phyloP scores from a whole-genome alignment of 2,329 filamentous ascomycete species.

The Epichloe brachyelytri region DNA sequence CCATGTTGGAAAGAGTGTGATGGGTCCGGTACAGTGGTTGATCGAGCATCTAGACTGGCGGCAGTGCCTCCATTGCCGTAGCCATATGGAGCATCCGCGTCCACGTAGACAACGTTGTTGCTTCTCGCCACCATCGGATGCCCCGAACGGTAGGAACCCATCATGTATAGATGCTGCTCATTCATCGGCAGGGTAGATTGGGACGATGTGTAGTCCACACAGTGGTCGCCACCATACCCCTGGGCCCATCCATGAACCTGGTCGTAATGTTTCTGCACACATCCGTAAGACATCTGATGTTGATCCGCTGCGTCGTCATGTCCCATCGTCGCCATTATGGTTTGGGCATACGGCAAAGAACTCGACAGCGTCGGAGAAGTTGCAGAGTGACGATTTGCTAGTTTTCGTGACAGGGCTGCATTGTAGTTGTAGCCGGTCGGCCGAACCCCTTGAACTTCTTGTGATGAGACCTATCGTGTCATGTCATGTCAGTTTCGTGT shows the following conservation, averaged over 20 bases:
- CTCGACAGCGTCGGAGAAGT: constrained; percentile 1
- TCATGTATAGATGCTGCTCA: constrained; percentile 11
- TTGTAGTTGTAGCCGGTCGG: constrained; percentile 16
- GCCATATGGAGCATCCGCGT: constrained; percentile 15
- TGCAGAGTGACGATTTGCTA: constrained; percentile 14
- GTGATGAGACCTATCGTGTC: constrained; percentile 17
- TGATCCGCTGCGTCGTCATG: constrained; percentile 3
- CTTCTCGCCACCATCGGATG: constrained; percentile 8
- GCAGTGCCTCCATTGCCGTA: constrained; percentile 10
- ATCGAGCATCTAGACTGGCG: constrained; percentile 9
- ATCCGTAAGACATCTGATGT: constrained; percentile 10
- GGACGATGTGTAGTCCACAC: constrained; percentile 15
- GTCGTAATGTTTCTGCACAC: constrained; percentile 15
- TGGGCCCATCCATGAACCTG: constrained; percentile 12
- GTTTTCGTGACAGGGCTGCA: constrained; percentile 19
- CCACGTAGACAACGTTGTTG: constrained; percentile 13
- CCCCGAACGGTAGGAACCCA: constrained; percentile 15
- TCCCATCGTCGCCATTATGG: neutral
- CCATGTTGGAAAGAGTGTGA: constrained; percentile 13
- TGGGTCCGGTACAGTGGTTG: constrained; percentile 7
- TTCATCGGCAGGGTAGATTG: constrained; percentile 10
- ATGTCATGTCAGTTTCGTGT: neutral
- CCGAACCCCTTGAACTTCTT: constrained; percentile 16
- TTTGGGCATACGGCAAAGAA: neutral
- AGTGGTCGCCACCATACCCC: constrained; percentile 15